Evolutionary conservation across 2,329 filamentous ascomycete species (phyloP).

Genomic region (Diaporthe longicolla): DNA sequence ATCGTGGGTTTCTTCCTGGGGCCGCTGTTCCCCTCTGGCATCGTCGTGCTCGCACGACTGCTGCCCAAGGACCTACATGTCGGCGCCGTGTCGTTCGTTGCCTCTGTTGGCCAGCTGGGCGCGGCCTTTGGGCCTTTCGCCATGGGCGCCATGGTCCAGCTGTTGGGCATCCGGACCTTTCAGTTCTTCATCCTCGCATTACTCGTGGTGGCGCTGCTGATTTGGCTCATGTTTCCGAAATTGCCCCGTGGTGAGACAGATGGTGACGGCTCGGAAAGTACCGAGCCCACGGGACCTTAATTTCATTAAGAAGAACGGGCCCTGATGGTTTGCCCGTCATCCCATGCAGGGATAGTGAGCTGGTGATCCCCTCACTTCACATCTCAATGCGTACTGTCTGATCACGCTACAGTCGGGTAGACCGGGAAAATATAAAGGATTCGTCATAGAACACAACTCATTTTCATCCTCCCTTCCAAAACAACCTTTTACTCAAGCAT

Average conservation of each 20-base stretch:
- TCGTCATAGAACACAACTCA: background rate
- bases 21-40: constrained; percentile 58
- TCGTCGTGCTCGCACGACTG: constrained; percentile 54
- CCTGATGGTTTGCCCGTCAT: background rate
- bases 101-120: constrained; percentile 60
- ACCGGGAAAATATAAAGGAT: background rate
- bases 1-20: constrained; percentile 57
- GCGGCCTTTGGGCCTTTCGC: constrained; percentile 59
- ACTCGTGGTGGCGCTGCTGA: constrained; percentile 42
- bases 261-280: background rate
- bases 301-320: background rate
- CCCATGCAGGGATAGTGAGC: too few species aligned
- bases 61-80: constrained; percentile 58
- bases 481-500: background rate
- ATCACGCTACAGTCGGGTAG: background rate
- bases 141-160: constrained; percentile 57
- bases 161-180: constrained; percentile 56
- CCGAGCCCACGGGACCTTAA: background rate
- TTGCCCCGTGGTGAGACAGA: constrained; percentile 63
- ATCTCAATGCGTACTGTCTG: background rate
- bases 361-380: background rate
- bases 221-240: constrained; percentile 43
- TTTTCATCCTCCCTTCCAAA: background rate
- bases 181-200: constrained; percentile 48
- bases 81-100: constrained; percentile 59